Evolutionary conservation across 2,329 filamentous ascomycete species (phyloP), one percentile per base, ranked within the genome.

Genomic region (Pseudogymnoascus verrucosus): DNA sequence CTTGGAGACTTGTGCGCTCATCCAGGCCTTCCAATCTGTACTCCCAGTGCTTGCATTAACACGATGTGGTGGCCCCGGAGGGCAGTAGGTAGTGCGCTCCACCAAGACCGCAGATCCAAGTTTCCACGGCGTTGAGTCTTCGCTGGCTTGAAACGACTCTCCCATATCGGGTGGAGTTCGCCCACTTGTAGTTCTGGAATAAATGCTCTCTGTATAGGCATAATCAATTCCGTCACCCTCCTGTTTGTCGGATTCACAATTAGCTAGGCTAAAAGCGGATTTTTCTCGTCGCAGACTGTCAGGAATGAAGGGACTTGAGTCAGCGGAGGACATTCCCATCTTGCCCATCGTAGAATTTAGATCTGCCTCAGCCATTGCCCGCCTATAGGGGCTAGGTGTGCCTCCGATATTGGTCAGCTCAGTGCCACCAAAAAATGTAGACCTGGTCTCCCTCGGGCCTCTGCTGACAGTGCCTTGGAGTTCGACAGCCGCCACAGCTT

Each of bases 371-470:
- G 68, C 67, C 34, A 86, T 69, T 2, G 79, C 80, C 26, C 79
- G 79, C 2, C 83, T 79, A 67, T 82, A 87, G 0, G 83, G 82
- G 62, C 83, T 86, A 26, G 78, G 74, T 0, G 81, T 81, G 28
- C 82, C 77, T 65, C 85, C 84, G 0, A 84, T 72, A n/a, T 26
- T 60, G 65, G 82, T 79, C 14, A 77, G 78, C 1, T 76, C 73
- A 1, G 80, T 79, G 51, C 82, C 84, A 1, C 78, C 80, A 67
- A 83, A 83, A 67, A 83, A 82, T 0, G 77, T 78, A 1, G 80
- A 81, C 64, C 76, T 78, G 21, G 78, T 75, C 60, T 79, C 74
- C 0, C 76, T 77, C 5, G 79, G 65, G 0, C 73, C 68, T 44
- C 70, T 75, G 1, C 68, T 65, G 1, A 68, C 23, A 14, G 26